Percentiles rank a stretch among this genome's conserved stretches.
These are phyloP conservation scores for Coemansia sp. DNA, from an alignment of 192 early-diverging fungal species.

Conservation along the genomic window DNA sequence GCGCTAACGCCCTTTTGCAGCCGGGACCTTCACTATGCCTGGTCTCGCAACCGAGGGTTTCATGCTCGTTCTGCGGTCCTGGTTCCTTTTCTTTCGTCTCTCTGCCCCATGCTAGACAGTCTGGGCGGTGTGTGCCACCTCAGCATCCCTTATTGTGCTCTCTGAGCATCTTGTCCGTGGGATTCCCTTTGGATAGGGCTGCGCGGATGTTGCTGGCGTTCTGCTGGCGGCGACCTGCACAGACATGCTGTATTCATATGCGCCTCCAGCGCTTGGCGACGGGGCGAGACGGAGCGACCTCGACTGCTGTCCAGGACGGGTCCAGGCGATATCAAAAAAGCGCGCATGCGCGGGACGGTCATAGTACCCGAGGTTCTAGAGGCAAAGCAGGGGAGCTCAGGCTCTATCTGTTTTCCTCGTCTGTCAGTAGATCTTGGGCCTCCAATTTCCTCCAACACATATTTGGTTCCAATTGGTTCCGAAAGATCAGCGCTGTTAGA, in stretches of 20 bases:
- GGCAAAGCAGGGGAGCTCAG: not conserved
- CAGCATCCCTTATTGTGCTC: not conserved
- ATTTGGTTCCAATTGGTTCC: no score
- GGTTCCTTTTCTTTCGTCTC: not conserved
- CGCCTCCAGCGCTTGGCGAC: not conserved
- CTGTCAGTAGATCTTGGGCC: slow-evolving; percentile 30
- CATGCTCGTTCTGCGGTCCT: slow-evolving; percentile 5
- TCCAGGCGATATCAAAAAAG: slow-evolving; percentile 10
- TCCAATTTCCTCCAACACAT: slow-evolving; percentile 46
- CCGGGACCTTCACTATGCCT: not conserved
- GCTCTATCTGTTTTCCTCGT: slow-evolving; percentile 11
- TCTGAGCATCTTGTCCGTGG: not conserved
- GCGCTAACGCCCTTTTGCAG: not conserved
- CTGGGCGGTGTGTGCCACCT: not conserved
- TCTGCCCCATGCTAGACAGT: not conserved
- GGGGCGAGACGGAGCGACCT: not conserved
- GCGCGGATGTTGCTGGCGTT: slow-evolving; percentile 4
- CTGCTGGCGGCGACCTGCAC: slow-evolving; percentile 3
- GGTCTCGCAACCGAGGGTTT: not conserved
- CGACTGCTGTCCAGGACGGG: not conserved
- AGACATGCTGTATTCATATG: not conserved
- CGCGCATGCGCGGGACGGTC: slow-evolving; percentile 23
- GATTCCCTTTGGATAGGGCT: slow-evolving; percentile 9
- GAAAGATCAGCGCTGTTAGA: no score
- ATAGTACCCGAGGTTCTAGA: slow-evolving; percentile 45